These are phyloP conservation scores for Botrytis cinerea DNA, from an alignment of 2,329 filamentous ascomycete species.

Conservation along the genomic window DNA sequence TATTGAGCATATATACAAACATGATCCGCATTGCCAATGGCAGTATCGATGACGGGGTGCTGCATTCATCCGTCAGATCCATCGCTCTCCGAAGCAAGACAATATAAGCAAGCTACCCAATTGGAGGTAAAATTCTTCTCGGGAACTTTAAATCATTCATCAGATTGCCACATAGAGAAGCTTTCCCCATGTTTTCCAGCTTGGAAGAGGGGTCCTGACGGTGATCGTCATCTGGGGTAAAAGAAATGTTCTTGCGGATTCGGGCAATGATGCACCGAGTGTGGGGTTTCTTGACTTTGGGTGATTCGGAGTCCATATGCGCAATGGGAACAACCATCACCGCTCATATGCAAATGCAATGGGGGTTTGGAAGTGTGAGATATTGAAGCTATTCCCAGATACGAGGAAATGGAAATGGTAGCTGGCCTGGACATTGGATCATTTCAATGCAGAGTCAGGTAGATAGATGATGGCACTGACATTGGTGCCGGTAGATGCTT, in stretches of 20 bases:
- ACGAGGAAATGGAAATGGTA: neutral
- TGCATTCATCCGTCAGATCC: neutral
- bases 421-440: no score
- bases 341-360: neutral
- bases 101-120: constrained; percentile 18
- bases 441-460: neutral
- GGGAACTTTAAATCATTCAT: constrained; percentile 4
- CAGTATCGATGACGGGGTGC: neutral
- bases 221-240: constrained; percentile 13
- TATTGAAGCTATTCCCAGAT: constrained; percentile 12
- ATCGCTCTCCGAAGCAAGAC: neutral
- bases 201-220: constrained; percentile 24
- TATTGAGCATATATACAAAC: constrained; percentile 12
- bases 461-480: neutral
- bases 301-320: neutral
- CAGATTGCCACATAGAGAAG: neutral
- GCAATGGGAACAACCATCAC: neutral
- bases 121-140: constrained; percentile 32
- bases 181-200: constrained; percentile 18
- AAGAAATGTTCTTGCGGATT: constrained; percentile 6
- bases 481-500: neutral
- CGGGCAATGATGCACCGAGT: constrained; percentile 20
- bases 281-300: neutral
- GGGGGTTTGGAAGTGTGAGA: neutral
- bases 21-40: neutral